Evolutionary conservation across 441 rosid genomes (phyloP), one percentile per base, ranked within the genome.

Genomic region (Bruguiera hainesii): DNA sequence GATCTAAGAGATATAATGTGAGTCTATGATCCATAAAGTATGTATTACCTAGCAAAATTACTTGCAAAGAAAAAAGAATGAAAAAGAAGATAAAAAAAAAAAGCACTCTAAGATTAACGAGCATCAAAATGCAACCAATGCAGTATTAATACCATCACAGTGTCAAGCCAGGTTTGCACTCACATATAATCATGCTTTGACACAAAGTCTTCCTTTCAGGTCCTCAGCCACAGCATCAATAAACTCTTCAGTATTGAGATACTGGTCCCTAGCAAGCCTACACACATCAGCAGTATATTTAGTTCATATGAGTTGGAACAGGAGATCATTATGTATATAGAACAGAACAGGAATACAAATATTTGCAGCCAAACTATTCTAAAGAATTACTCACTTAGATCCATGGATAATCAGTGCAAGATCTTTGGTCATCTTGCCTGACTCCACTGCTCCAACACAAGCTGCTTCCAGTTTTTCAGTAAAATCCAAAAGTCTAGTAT

Each of bases 381-480:
- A 35, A 56, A 52, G 20, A 56, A 16, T 50, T 39, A 76, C 84
- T 65, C 69, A 92, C 98, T 78, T 90, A n/a, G 91, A 75, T 52
- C 97, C 98, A 64, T 93, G 89, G 75, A 84, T 79, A 64, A 90
- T 75, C 68, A 90, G 81, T 4, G 97, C 98, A 15, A 93, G 98
- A 80, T 93, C 98, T 73, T 90, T 90, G 56, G 97, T 93, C 98
- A 93, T 93, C 84, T 89, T 89, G 64, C 95, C 93, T 21, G 90
- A 83, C 70, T 93, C 96, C 61, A 93, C 96, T 2, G 80, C 68
- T 56, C 82, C 87, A 60, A 93, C 21, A 63, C 97, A 93, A 66
- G 96, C 88, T 46, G 83, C 87, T 75, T 93, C 97, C 62, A 93
- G 86, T 72, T 86, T 90, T 83, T 87, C 78, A 1, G 88, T 81